Evolutionary conservation across 2,329 filamentous ascomycete genomes (phyloP), one percentile per base, ranked within the genome.

Genomic region (Colletotrichum nymphaeae): DNA sequence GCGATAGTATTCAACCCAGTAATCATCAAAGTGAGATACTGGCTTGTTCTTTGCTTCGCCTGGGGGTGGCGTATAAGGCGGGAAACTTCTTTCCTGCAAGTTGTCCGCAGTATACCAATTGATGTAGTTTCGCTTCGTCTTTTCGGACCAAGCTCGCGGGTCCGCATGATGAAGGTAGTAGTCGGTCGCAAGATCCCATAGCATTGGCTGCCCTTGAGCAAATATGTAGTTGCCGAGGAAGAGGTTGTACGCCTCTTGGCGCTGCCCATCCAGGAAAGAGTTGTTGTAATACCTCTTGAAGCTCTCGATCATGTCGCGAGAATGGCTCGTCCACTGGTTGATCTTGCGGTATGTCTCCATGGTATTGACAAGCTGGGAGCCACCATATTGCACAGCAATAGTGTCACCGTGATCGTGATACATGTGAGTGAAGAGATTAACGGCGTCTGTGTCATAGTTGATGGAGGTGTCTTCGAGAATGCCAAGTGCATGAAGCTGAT

Each of bases 211-310:
- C 0, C 94, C 95, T 75, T 95, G 92, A 0, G 89, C 85, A 80
- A 95, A 98, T 63, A 95, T 94, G 81, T 99, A 99, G 79, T 98
- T 98, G 7, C 97, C 97, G 1, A 99, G 88, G 79, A 99, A 99
- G 11, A 99, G 87, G 77, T 99, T 99, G 83, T 98, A 98, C 0
- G 97, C 97, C 83, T 99, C 97, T 83, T 99, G 97, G 37, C 97
- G 92, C 80, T 99, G 97, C n/a, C 93, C 95, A 81, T 99, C 97
- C 9, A 99, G 89, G 81, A 99, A 99, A 0, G 96, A 97, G 80
- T 99, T 99, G 84, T 98, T 98, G 83, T 99, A 99, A 82, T 98
- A 99, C 32, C 97, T 91, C 82, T 98, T 99, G 86, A 99, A 98
- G 81, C 95, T 98, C 84, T 99, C 97, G 26, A 99, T 95, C 96